Evolutionary conservation across 352 stramenopile genomes (phyloP).

Genomic region (Pythium sp.): DNA sequence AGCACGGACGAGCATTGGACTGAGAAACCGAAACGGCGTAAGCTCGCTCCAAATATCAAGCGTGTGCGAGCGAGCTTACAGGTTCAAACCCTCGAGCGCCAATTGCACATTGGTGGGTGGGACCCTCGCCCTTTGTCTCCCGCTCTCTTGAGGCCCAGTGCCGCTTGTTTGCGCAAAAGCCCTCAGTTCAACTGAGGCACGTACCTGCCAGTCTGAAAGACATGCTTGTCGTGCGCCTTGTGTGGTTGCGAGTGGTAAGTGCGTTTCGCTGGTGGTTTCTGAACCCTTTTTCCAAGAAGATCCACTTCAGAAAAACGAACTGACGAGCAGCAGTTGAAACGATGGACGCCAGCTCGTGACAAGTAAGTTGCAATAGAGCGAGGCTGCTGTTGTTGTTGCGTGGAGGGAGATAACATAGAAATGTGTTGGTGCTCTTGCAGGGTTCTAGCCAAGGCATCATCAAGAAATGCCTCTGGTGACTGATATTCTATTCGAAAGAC

Average conservation of each 20-base stretch:
- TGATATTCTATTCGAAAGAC: too few relatives aligned
- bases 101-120: not conserved
- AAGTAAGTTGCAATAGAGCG: too few relatives aligned
- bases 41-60: constrained; percentile 1
- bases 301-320: not conserved
- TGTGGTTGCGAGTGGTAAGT: not conserved
- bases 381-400: too few relatives aligned
- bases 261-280: not conserved
- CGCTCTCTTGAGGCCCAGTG: not conserved
- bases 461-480: too few relatives aligned
- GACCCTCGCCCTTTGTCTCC: too few relatives aligned
- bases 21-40: not conserved
- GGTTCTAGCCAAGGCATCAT: too few relatives aligned
- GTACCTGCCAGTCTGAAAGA: not conserved
- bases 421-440: too few relatives aligned
- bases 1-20: not conserved
- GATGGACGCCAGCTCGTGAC: not conserved
- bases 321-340: not conserved
- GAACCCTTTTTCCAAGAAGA: not conserved
- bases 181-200: not conserved
- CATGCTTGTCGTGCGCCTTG: not conserved
- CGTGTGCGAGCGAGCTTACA: too few relatives aligned
- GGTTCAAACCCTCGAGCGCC: too few relatives aligned
- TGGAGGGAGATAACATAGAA: too few relatives aligned
- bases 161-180: not conserved